Evolutionary conservation across 1,139 yeast species (phyloP).

Genomic region (Geotrichum fermentans): DNA sequence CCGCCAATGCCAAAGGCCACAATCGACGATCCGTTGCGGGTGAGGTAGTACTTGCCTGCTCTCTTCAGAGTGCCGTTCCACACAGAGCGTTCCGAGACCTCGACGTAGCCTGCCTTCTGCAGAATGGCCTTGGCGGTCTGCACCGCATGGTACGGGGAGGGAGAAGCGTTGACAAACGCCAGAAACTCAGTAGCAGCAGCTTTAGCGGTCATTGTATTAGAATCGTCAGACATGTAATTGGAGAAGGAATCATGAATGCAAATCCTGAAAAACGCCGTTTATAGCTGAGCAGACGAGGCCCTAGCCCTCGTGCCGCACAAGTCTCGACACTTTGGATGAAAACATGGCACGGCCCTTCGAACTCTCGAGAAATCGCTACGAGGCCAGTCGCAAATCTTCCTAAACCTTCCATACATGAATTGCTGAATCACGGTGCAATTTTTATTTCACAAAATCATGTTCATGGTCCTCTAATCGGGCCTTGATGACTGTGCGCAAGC

Average conservation of each 20-base stretch:
- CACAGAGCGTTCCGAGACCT: constrained; percentile 64
- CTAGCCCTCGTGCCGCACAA: too few relatives aligned
- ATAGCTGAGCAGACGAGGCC: too few relatives aligned
- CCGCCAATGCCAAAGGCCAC: constrained; percentile 82
- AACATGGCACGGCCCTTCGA: too few relatives aligned
- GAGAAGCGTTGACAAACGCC: constrained; percentile 75
- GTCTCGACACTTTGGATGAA: too few relatives aligned
- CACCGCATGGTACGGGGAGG: constrained; percentile 95
- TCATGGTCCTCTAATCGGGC: too few relatives aligned
- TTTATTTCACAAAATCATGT: too few relatives aligned
- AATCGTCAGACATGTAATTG: background rate
- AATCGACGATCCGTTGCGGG: constrained; percentile 78
- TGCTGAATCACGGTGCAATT: too few relatives aligned
- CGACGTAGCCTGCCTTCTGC: constrained; percentile 58
- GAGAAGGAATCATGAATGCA: background rate
- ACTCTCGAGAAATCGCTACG: too few relatives aligned
- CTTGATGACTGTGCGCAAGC: too few relatives aligned
- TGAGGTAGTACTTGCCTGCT: constrained; percentile 54
- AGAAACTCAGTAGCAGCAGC: constrained; percentile 50
- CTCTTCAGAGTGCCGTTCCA: constrained; percentile 60
- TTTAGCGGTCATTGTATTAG: background rate
- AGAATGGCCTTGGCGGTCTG: constrained; percentile 55
- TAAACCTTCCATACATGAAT: too few relatives aligned
- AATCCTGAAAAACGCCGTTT: background rate
- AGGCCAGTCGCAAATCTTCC: too few relatives aligned